phyloP scores from a whole-genome alignment of 192 early-diverging fungal species.

The Umbelopsis sp. region DNA sequence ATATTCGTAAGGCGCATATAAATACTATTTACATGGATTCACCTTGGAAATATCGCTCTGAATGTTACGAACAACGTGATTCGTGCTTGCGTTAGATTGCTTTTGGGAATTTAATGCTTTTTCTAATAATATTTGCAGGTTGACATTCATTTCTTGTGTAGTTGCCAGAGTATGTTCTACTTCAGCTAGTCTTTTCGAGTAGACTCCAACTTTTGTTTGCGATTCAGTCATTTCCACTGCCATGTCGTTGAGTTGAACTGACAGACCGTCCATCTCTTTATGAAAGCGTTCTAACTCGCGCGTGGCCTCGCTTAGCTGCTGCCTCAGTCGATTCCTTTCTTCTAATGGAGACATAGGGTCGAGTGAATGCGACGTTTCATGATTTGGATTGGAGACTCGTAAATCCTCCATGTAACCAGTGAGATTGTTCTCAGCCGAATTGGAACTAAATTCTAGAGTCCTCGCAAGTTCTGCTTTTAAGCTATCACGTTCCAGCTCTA shows the following conservation, averaged over 20 bases:
- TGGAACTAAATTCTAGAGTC: background rate
- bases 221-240: slow-evolving; percentile 61
- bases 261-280: slow-evolving; percentile 56
- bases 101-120: slow-evolving; percentile 58
- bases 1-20: background rate
- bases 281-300: slow-evolving; percentile 57
- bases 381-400: background rate
- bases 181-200: slow-evolving; percentile 58
- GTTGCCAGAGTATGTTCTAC: slow-evolving; percentile 57
- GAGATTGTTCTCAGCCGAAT: background rate
- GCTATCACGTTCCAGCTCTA: slow-evolving; percentile 32
- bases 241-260: slow-evolving; percentile 63
- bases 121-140: slow-evolving; percentile 53
- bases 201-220: slow-evolving; percentile 52
- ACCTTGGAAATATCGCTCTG: slow-evolving; percentile 60
- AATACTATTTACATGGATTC: background rate
- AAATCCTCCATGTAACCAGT: background rate
- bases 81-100: slow-evolving; percentile 58
- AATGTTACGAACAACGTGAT: slow-evolving; percentile 59
- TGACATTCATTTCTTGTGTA: slow-evolving; percentile 60
- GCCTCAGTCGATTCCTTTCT: slow-evolving; percentile 50
- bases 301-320: slow-evolving; percentile 53
- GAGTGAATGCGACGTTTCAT: slow-evolving; percentile 10
- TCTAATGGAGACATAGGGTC: slow-evolving; percentile 36
- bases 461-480: slow-evolving; percentile 3